Conservation (phyloP, 805 yeast genomes). For the Pichia phayaonensis region DNA sequence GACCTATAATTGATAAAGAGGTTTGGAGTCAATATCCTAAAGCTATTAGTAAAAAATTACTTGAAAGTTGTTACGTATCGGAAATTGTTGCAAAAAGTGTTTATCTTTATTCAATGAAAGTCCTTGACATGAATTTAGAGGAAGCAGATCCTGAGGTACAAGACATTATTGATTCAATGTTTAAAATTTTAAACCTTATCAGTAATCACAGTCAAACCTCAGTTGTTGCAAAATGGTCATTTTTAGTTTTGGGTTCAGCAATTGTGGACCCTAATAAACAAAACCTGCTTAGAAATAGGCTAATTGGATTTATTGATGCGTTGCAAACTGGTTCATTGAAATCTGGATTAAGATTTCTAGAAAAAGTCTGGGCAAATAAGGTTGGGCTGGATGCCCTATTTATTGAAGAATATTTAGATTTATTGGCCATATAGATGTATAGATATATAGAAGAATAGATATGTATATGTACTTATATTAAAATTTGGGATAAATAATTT, state of each 20-base stretch:
- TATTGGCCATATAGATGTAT: background rate
- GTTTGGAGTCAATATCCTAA: conserved; percentile 12
- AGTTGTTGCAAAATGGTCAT: conserved; percentile 16
- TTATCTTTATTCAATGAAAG: conserved; percentile 10
- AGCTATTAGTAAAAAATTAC: conserved; percentile 12
- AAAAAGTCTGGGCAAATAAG: conserved; percentile 13
- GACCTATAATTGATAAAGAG: conserved; percentile 13
- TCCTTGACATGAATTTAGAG: conserved; percentile 6
- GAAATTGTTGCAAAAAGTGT: conserved; percentile 15
- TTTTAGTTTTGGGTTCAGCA: conserved; percentile 17
- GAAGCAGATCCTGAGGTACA: conserved; percentile 7
- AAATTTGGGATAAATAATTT: conserved; percentile 34
- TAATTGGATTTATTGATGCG: conserved; percentile 12
- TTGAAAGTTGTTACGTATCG: conserved; percentile 16
- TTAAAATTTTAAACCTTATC: conserved; percentile 8
- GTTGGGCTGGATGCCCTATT: conserved; percentile 7
- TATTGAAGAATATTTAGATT: conserved; percentile 6
- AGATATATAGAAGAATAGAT: background rate
- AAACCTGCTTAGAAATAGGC: conserved; percentile 11
- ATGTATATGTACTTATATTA: background rate
- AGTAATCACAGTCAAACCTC: conserved; percentile 14
- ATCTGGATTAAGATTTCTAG: conserved; percentile 8
- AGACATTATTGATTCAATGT: conserved; percentile 4
- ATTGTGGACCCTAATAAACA: conserved; percentile 8
- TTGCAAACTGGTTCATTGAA: conserved; percentile 10